Base-by-base conservation (phyloP, 225 moss, liverwort and hornwort genomes). In the Pseudoscleropodium purum region DNA sequence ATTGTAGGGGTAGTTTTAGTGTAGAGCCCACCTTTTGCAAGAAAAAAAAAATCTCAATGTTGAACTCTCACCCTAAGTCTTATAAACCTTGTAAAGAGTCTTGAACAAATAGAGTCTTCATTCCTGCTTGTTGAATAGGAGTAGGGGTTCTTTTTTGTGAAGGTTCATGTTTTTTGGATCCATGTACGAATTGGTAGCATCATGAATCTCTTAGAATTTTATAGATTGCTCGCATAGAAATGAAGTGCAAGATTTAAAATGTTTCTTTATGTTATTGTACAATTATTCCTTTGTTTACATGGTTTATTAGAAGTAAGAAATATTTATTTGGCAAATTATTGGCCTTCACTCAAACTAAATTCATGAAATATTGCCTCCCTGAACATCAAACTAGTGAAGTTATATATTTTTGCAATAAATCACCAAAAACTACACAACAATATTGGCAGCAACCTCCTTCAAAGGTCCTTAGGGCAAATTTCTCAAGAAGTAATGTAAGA, bases 71-170 rank as follows among this genome's bases (percentile, higher is more conserved):
- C 8, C 1, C 0, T 75, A 0, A 11, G 7, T 31, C 25, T 47
- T 75, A 1, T 75, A 0, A 31, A 31, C 11, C 47, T 47, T 47
- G 4, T 8, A 5, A 1, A 6, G 15, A 0, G 1, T 11, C 11
- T 75, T 75, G 3, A 34, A 23, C 14, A 77, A 77, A 77, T 0
- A 0, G 2, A 52, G 1, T 52, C 23, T 51, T 36, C 10, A 52
- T 76, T 34, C 0, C 23, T 0, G 0, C 1, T 0, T 77, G 0
- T 9, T 0, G 2, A 77, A 36, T 23, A 77, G 8, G 13, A 52
- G 0, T 0, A 5, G 0, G 23, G 3, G 12, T 76, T 12, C 49
- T 7, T 34, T 51, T 34, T 0, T 34, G 23, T 52, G 5, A 33
- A 19, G 4, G 33, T 33, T 6, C 33, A 12, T 1, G 3, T 30